Evolutionary conservation across 108 stramenopile species (phyloP).

Genomic region (Conticribra weissflogii): DNA sequence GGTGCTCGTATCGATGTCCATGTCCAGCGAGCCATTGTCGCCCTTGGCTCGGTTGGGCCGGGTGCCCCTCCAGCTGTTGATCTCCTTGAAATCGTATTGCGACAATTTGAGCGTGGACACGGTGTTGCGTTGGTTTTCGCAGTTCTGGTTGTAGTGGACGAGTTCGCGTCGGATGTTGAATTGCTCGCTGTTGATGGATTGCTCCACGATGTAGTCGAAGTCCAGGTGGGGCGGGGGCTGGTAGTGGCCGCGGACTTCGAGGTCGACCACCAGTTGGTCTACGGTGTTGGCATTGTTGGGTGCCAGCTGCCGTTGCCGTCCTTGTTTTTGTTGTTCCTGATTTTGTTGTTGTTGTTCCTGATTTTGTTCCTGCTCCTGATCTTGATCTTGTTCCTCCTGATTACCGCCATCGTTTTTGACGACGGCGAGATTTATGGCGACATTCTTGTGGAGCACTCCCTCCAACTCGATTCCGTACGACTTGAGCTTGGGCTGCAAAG

Average conservation of each 20-base stretch:
- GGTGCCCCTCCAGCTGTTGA: constrained; percentile 15
- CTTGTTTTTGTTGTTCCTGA: background rate
- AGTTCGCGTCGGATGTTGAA: constrained; percentile 12
- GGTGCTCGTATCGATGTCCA: background rate
- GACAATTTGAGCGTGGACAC: constrained; percentile 6
- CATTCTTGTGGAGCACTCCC: constrained; percentile 14
- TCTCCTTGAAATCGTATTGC: constrained; percentile 17
- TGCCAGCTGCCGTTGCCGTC: background rate
- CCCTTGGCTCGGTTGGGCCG: background rate
- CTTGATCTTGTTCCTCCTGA: background rate
- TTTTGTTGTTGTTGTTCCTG: background rate
- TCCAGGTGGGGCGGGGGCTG: constrained; percentile 10
- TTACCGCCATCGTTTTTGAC: background rate
- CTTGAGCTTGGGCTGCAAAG: constrained; percentile 3
- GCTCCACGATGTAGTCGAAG: constrained; percentile 32
- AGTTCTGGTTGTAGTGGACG: constrained; percentile 15
- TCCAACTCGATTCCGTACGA: constrained; percentile 5
- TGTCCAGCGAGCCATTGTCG: background rate
- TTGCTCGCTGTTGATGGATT: constrained; percentile 15
- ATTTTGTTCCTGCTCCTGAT: background rate
- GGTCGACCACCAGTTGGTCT: constrained; percentile 12
- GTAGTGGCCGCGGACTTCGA: constrained; percentile 27
- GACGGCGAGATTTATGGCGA: background rate
- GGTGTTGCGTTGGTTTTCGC: constrained; percentile 11
- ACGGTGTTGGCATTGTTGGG: constrained; percentile 1